Base-by-base conservation (phyloP, 805 yeast genomes). In the Lipomyces chichibuensis region DNA sequence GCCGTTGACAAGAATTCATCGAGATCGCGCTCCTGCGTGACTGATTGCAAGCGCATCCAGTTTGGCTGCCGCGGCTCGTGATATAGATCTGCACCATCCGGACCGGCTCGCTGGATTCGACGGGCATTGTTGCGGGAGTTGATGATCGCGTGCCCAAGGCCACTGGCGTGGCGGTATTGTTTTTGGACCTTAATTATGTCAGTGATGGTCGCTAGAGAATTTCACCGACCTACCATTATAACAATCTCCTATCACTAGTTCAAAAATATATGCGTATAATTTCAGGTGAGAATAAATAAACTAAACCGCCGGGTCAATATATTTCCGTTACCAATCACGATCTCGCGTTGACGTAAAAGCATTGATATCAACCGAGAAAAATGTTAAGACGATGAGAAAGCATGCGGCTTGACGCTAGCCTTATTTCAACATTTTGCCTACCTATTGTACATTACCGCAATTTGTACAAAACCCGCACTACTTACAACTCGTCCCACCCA, bases 1-100 rank as follows among this genome's bases (percentile, higher is more conserved):
- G 99, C 99, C 7, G 98, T 94, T 75, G 88, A 89, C 75, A 95
- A 84, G 78, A 95, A 93, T 79, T 95, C 99, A 79, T 95, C 98
- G 65, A 95, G 80, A 0, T 98, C 89, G 72, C 89, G 86, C 77
- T 95, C 98, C 74, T 95, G 98, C 0, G 98, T 95, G 17, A 95
- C 96, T 1, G 98, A 92, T 76, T 95, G 86, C 75, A 95, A 80
- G 71, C 92, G 91, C 61, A 91, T 96, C 96, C 97, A 92, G 69
- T 84, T 85, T 14, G 92, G 96, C 75, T 91, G 66, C 23, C 35
- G 49, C 8, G 20, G 52, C 32, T 57, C 66, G 20, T 58, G 52
- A 49, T 43, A 17, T 1, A 33, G 25, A 20, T 64, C 59, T 11
- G 65, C 57, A n/a, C 67, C 69, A 33, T 63, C 69, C 8, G 61